These are phyloP conservation scores for Anthracocystis walkeri DNA, from an alignment of 1,284 basidiomycete species.

Conservation along the genomic window DNA sequence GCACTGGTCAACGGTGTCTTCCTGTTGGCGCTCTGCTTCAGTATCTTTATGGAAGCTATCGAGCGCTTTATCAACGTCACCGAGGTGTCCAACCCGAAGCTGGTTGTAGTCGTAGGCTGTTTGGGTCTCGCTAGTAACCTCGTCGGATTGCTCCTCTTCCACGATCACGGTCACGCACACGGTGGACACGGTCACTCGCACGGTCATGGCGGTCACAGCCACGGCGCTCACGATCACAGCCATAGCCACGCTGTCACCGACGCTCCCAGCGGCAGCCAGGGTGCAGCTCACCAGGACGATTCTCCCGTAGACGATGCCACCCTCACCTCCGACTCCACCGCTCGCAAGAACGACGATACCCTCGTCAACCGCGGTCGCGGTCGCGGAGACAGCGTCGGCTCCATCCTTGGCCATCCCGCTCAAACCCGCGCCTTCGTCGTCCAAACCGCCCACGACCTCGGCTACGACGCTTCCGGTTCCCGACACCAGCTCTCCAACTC, in stretches of 20 bases:
- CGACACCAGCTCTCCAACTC: slow-evolving; percentile 41
- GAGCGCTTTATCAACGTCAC: slow-evolving; percentile 81
- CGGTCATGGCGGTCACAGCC: slow-evolving; percentile 64
- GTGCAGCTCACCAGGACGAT: slow-evolving; percentile 16
- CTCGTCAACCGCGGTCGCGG: slow-evolving; percentile 27
- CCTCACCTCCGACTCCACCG: not conserved
- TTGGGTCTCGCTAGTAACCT: slow-evolving; percentile 92
- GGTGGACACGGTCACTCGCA: slow-evolving; percentile 77
- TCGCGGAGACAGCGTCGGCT: slow-evolving; percentile 51
- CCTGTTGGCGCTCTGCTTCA: slow-evolving; percentile 93
- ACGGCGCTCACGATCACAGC: slow-evolving; percentile 36
- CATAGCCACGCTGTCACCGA: slow-evolving; percentile 40
- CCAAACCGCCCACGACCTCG: slow-evolving; percentile 84
- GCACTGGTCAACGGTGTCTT: slow-evolving; percentile 93
- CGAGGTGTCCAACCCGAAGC: slow-evolving; percentile 85
- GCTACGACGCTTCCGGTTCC: slow-evolving; percentile 56
- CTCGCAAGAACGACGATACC: slow-evolving; percentile 16
- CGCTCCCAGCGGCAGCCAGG: slow-evolving; percentile 11
- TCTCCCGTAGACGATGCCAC: slow-evolving; percentile 17
- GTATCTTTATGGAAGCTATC: slow-evolving; percentile 92
- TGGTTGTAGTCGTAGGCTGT: slow-evolving; percentile 90
- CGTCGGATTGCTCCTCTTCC: slow-evolving; percentile 92
- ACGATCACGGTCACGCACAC: slow-evolving; percentile 73
- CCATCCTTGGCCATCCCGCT: slow-evolving; percentile 84
- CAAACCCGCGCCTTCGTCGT: slow-evolving; percentile 88